phyloP scores from a whole-genome alignment of 768 basidiomycete species.

The Boletus reticulatus region DNA sequence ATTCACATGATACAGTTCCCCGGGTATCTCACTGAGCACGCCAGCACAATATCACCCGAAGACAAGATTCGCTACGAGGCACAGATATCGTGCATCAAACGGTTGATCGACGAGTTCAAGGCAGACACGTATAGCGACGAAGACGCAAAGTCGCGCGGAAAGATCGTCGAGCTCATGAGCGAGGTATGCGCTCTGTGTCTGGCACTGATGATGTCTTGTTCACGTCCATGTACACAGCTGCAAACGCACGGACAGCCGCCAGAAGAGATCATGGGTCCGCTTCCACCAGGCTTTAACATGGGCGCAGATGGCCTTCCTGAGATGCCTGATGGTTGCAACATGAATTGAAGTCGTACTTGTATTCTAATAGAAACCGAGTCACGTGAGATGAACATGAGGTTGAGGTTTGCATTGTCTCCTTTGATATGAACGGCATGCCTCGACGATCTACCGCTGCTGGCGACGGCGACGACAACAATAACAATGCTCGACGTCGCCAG shows the following conservation, averaged over 20 bases:
- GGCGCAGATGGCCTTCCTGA: constrained; percentile 55
- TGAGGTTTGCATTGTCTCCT: constrained; percentile 1
- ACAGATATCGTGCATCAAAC: constrained; percentile 55
- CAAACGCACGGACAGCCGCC: constrained; percentile 79
- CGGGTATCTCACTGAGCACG: constrained; percentile 60
- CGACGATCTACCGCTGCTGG: constrained; percentile 11
- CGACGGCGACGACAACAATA: not conserved
- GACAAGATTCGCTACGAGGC: constrained; percentile 64
- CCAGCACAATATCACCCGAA: constrained; percentile 47
- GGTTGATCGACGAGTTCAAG: constrained; percentile 68
- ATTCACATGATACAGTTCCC: constrained; percentile 52
- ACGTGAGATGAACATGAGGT: constrained; percentile 12
- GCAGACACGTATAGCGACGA: constrained; percentile 56
- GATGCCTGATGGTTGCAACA: constrained; percentile 33
- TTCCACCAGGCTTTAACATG: constrained; percentile 67
- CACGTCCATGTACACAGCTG: constrained; percentile 33
- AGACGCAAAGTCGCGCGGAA: constrained; percentile 41
- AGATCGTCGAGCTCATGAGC: constrained; percentile 68
- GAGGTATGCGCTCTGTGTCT: constrained; percentile 44
- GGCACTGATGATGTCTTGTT: not conserved
- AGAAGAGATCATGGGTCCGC: constrained; percentile 75
- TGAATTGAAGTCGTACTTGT: not conserved
- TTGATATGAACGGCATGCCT: constrained; percentile 18
- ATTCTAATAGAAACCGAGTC: not conserved
- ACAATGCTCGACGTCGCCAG: constrained; percentile 10